Evolutionary conservation across 805 yeast genomes (phyloP), one percentile per base, ranked within the genome.

Genomic region (Candida insectalens): DNA sequence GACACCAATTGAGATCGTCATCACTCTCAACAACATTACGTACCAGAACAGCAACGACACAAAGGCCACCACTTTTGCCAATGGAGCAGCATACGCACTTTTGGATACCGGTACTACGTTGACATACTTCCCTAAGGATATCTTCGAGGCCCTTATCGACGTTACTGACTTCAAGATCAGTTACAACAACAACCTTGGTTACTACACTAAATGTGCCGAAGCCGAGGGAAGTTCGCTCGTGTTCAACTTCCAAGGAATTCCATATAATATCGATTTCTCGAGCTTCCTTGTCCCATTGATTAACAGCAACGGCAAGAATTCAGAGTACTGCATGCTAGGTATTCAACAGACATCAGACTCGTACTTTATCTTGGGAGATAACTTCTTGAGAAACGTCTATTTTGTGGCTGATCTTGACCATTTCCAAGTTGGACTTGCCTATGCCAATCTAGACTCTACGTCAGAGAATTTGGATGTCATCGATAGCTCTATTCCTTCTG

Each of bases 91-190:
- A 15, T 60, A 69, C 2, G 73, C 65, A 3, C 39, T 71, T 6
- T 49, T 77, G 27, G 83, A 77, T 51, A 66, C 77, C 3, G 83
- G 83, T 27, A 66, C 79, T 10, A 70, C 82, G 12, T 49, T 68
- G 30, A 50, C 71, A 9, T 60, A 59, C 37, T 51, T 69, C 4
- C 80, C 80, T 8, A 20, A 34, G 6, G 50, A 36, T 20, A 42
- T 63, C 13, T 29, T 51, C 21, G 30, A 27, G 12, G 39, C 50
- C 41, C 27, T 60, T 36, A 39, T 49, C 38, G 31, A 43, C 32
- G 49, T 61, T 40, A n/a, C n/a, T n/a, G n/a, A n/a, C n/a, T 35
- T 63, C 21, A 50, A 64, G 21, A 74, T 78, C 2, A 19, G 44
- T 2, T 77, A 64, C 42, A 58, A 67, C 6, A 21, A 45, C 2